Evolutionary conservation across 345 rosid species (phyloP).

Genomic region (Luvunga scandens): DNA sequence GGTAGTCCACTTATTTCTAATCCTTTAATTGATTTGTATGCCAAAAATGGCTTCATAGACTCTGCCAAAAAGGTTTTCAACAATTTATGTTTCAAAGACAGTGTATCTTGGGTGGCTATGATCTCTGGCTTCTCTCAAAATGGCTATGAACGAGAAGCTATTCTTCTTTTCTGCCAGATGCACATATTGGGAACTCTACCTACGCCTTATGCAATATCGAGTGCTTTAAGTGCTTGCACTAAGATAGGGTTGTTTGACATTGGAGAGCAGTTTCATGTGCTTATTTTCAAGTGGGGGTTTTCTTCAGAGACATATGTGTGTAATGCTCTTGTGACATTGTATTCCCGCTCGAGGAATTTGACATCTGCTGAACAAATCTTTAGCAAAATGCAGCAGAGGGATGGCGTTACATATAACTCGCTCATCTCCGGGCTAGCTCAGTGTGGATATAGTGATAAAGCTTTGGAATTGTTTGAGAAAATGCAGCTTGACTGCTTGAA

Average conservation of each 20-base stretch:
- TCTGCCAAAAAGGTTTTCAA: conserved; percentile 59
- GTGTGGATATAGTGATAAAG: conserved; percentile 51
- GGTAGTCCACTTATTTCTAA: conserved; percentile 46
- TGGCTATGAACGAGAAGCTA: conserved; percentile 57
- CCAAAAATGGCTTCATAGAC: conserved; percentile 53
- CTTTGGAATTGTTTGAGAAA: conserved; percentile 60
- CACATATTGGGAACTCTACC: conserved; percentile 45
- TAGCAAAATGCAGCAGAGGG: conserved; percentile 52
- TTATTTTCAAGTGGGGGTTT: conserved; percentile 68
- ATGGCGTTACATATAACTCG: conserved; percentile 77
- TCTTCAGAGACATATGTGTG: conserved; percentile 65
- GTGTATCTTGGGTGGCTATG: conserved; percentile 82
- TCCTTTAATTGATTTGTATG: conserved; percentile 66
- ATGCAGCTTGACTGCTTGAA: conserved; percentile 73
- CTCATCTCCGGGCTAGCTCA: conserved; percentile 84
- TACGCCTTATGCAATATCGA: conserved; percentile 77
- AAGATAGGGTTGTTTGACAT: conserved; percentile 48
- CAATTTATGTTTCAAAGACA: conserved; percentile 50
- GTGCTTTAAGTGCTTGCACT: conserved; percentile 79
- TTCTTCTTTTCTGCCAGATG: conserved; percentile 59
- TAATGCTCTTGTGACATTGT: conserved; percentile 81
- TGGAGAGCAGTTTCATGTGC: conserved; percentile 75
- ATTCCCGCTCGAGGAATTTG: conserved; percentile 55
- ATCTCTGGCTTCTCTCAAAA: conserved; percentile 71
- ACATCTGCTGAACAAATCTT: conserved; percentile 70